Evolutionary conservation across 2,329 filamentous ascomycete genomes (phyloP), one percentile per base, ranked within the genome.

Genomic region (Calycina herbarum): DNA sequence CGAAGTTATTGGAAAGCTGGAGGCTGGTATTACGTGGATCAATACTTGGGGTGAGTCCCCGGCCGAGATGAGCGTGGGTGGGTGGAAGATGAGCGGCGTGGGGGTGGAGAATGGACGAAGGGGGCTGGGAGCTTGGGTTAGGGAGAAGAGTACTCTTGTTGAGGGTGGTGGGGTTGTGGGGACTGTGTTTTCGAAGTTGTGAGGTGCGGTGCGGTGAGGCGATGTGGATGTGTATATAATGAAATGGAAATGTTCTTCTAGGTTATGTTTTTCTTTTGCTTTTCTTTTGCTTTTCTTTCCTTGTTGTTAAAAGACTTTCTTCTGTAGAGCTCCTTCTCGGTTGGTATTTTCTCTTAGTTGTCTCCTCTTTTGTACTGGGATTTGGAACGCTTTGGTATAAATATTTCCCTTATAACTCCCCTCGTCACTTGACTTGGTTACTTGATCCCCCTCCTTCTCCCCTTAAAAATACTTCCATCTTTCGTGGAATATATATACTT

Each of bases 1-100:
- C 73, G 81, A 85, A 56, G 85, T 94, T 0, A 82, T 94, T 54
- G 83, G 85, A 29, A 83, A 86, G 73, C 80, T 96, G 5, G 85
- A 96, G 75, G 92, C 92, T 0, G 93, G 93, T 40, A 96, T 96
- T 73, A 96, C 92, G 0, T 96, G 93, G 93, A 84, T 96, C 62
- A 96, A 96, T 77, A 93, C 91, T 0, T 96, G 93, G 93, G 93
- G 93, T n/a, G 93, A 96, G 80, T 89, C 86, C 59, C 93, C 93
- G 0, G 92, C 93, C 0, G 93, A 96, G 81, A 96, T 96, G 93
- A 90, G 90, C 2, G 93, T 96, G 0, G 93, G 93, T 10, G 93
- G 93, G 0, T 96, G 93, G 93, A 96, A 96, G 82, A 85, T 91
- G 83, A 96, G 92, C 75, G 93, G 93, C 40, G 80, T 96, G 10